Evolutionary conservation across 768 basidiomycete genomes (phyloP), one percentile per base, ranked within the genome.

Genomic region (Trametes punicea): DNA sequence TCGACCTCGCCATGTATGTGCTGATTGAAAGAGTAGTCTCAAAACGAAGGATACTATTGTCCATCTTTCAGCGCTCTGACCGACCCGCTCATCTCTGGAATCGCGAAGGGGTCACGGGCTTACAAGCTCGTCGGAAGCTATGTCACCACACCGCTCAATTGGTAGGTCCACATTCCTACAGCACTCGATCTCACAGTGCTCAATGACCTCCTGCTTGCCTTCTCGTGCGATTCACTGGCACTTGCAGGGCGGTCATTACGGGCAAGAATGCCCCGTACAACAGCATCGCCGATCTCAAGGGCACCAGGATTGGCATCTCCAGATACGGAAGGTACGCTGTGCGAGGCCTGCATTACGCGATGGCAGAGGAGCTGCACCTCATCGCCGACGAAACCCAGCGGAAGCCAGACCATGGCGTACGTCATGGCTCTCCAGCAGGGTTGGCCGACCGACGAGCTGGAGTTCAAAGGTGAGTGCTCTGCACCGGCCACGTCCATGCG

Each of bases 71-170:
- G 93, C 66, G 92, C 92, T 0, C 81, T 98, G 45, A 97, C 95
- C 1, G 95, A 96, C 65, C 81, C 90, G 0, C 74, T 98, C 27
- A 92, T 97, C 60, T 89, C 93, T 46, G 95, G 95, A 0, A 90
- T 97, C 51, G 93, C 92, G 6, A 94, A 93, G 53, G 92, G 93
- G 1, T 89, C 88, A 0, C 79, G 81, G 49, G 82, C 87, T 6
- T 99, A 97, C 73, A 93, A 89, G 69, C 85, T 98, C 16, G 85
- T 96, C 3, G 94, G 96, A 6, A 90, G 90, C 66, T 98, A 92
- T 68, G 94, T 98, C 44, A 82, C 81, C 1, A 90, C 91, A 4
- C 90, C 94, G 2, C 74, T 98, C 39, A 87, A 91, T 74, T 98
- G 93, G 94, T 85, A 46, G 75, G 63, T 34, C 34, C 15, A 3